Evolutionary conservation across 2,329 filamentous ascomycete species (phyloP).

Genomic region (Sclerotinia subarctica): DNA sequence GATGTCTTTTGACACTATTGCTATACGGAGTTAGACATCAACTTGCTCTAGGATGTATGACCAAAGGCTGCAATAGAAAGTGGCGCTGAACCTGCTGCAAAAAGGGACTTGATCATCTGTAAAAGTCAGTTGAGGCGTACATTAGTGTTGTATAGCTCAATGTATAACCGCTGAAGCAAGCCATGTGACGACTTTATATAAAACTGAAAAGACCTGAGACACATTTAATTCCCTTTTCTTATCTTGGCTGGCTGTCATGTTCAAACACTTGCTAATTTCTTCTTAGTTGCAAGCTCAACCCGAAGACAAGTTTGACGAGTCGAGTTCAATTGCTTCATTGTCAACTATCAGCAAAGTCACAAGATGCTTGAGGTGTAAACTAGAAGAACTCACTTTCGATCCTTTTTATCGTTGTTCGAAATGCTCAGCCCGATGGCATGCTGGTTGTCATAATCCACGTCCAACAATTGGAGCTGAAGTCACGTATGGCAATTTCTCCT

Average conservation of each 20-base stretch:
- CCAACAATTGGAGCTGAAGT: background rate
- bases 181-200: slow-evolving; percentile 43
- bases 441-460: slow-evolving; percentile 24
- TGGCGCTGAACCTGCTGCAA: slow-evolving; percentile 8
- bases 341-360: slow-evolving; percentile 17
- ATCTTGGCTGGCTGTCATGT: background rate
- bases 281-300: slow-evolving; percentile 22
- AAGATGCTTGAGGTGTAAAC: slow-evolving; percentile 30
- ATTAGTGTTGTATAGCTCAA: slow-evolving; percentile 21
- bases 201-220: slow-evolving; percentile 78
- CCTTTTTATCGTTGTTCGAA: slow-evolving; percentile 26
- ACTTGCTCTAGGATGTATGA: slow-evolving; percentile 46
- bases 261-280: slow-evolving; percentile 23
- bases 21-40: slow-evolving; percentile 53
- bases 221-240: slow-evolving; percentile 12
- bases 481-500: background rate
- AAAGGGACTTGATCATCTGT: background rate
- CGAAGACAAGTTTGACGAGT: slow-evolving; percentile 27
- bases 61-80: slow-evolving; percentile 61
- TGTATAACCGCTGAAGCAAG: slow-evolving; percentile 38
- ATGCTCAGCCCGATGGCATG: slow-evolving; percentile 29
- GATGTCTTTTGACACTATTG: slow-evolving; percentile 40
- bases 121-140: slow-evolving; percentile 27
- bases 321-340: slow-evolving; percentile 14
- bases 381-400: slow-evolving; percentile 21